These are phyloP conservation scores for Colletotrichum lupini DNA, from an alignment of 2,329 filamentous ascomycete genomes.

Conservation along the genomic window DNA sequence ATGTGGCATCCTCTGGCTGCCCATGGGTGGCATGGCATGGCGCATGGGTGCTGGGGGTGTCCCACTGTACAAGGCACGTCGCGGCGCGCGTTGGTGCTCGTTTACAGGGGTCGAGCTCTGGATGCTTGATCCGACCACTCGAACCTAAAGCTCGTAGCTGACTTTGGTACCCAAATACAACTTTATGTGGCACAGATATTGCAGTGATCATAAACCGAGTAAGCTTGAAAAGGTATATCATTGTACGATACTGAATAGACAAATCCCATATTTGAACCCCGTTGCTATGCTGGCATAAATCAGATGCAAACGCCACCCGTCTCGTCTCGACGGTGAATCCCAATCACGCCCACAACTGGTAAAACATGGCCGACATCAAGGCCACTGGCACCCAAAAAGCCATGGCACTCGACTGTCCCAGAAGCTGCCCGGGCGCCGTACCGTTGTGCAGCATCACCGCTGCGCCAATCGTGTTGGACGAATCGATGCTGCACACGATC, in stretches of 20 bases:
- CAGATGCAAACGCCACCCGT: neutral
- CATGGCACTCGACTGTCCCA: conserved; percentile 33
- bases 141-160: neutral
- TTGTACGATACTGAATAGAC: neutral
- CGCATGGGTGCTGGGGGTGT: neutral
- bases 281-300: neutral
- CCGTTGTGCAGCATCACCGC: conserved; percentile 48
- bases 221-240: neutral
- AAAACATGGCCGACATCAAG: conserved; percentile 27
- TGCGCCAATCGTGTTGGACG: conserved; percentile 48
- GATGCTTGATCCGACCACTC: neutral
- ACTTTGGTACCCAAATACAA: neutral
- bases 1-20: neutral
- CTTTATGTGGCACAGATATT: neutral
- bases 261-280: conserved; percentile 11
- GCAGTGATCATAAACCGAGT: neutral
- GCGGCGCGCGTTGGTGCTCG: neutral
- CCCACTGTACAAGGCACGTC: conserved; percentile 24
- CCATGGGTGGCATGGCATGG: neutral
- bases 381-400: conserved; percentile 35
- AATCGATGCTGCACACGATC: conserved; percentile 49
- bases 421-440: conserved; percentile 36
- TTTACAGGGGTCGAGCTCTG: conserved; percentile 12
- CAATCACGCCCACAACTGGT: conserved; percentile 42
- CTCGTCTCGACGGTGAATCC: too few species aligned